Base-by-base conservation (phyloP, 2,329 filamentous ascomycete species). In the Apiospora arundinis region DNA sequence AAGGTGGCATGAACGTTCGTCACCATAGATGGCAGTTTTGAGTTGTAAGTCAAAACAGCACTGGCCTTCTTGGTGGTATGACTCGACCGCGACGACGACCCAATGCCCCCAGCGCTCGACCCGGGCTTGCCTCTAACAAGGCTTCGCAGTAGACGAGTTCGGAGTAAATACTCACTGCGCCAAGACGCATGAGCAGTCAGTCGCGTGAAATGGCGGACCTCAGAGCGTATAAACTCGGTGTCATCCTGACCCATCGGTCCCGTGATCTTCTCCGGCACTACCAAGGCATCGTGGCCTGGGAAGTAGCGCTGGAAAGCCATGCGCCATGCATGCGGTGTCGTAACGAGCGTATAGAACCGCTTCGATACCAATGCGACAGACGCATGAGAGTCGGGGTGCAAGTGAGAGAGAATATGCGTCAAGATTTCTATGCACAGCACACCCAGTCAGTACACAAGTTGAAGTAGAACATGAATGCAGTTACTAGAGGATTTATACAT, bases 251-350 rank as follows among this genome's bases (percentile, higher is more conserved):
- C 84, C 75, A 83, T 83, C 1, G 82, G 77, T 25, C 81, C 81
- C 18, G 45, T 45, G 18, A 32, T 77, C 77, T 48, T 80, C 79
- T 70, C 82, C 78, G 52, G 83, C 81, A 21, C 75, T 40, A 76
- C 80, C 66, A 91, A 78, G 7, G 87, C 86, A 77, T 92, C 89
- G 32, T 92, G 90, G 1, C 93, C 95, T 0, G 94, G 94, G 76
- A 98, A 99, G 83, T 92, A 95, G 73, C 95, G 94, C 76, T 94
- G 89, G 79, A 98, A 98, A 7, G 95, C 95, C 79, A 95, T 93
- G 74, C 94, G 91, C 95, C 95, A 98, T 9, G 95, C 95, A 82
- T 98, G 94, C 21, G 95, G 94, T 1, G 93, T 95, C 5, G 94
- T 97, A 70, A 98, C 92, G 52, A 98, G 86, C 69, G 88, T 87